These are phyloP conservation scores for Knufia petricola DNA, from an alignment of 2,329 filamentous ascomycete species.

Conservation along the genomic window DNA sequence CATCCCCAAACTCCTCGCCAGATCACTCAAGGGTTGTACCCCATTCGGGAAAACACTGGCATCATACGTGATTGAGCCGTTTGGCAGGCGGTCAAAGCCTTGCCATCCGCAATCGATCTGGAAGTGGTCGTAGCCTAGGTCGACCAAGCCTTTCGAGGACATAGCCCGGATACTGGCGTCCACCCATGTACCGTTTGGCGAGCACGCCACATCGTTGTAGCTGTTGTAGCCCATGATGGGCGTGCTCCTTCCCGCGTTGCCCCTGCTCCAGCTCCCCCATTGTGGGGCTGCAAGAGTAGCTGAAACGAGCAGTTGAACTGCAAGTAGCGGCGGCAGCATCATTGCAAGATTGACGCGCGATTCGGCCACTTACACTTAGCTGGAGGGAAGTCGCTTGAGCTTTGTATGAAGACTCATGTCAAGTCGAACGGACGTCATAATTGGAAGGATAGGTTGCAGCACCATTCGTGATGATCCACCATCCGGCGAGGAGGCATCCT, in stretches of 20 bases:
- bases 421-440: too few relatives aligned
- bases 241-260: background rate
- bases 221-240: constrained; percentile 9
- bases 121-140: constrained; percentile 2
- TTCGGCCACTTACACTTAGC: too few relatives aligned
- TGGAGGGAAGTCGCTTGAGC: too few relatives aligned
- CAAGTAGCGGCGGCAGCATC: too few relatives aligned
- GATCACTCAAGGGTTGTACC: background rate
- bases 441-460: too few relatives aligned
- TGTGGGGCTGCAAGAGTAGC: too few relatives aligned
- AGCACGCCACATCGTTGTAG: constrained; percentile 6
- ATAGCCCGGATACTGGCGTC: constrained; percentile 1
- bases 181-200: background rate
- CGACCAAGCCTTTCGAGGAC: background rate
- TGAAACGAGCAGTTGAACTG: too few relatives aligned
- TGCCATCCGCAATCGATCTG: constrained; percentile 8
- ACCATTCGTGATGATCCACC: too few relatives aligned
- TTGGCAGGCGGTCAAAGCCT: background rate
- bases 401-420: too few relatives aligned
- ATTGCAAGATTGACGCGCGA: too few relatives aligned
- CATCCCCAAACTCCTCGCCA: background rate
- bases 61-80: constrained; percentile 4
- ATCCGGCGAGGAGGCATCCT: too few relatives aligned
- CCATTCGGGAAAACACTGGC: background rate
- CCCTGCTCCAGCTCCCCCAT: too few relatives aligned